Conservation (phyloP, 441 rosid genomes). For the Adansonia grandidieri region DNA sequence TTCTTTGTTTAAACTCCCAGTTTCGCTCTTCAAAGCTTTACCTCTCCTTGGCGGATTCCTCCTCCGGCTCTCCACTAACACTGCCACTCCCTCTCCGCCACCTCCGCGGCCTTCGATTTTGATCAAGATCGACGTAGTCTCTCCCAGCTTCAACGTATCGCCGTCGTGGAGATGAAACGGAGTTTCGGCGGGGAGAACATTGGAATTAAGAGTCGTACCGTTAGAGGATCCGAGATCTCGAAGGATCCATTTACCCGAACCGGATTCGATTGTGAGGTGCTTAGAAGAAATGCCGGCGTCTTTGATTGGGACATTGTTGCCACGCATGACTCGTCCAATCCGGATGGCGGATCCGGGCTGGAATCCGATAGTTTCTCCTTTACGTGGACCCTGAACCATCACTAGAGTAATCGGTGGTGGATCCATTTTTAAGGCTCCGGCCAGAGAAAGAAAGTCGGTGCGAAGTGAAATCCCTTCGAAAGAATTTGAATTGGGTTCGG, state of each 20-base stretch:
- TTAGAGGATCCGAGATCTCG: conserved; percentile 79
- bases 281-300: conserved; percentile 77
- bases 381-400: conserved; percentile 60
- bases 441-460: too few relatives aligned
- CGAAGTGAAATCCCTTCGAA: neutral
- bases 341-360: conserved; percentile 51
- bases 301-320: conserved; percentile 67
- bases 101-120: conserved; percentile 24
- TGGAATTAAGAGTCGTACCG: conserved; percentile 65
- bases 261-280: conserved; percentile 56
- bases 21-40: conserved; percentile 35
- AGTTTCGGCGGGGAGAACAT: conserved; percentile 35
- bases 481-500: neutral
- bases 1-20: conserved; percentile 29
- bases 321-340: conserved; percentile 69
- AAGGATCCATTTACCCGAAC: conserved; percentile 61
- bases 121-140: conserved; percentile 52
- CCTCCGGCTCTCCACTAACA: conserved; percentile 21
- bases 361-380: conserved; percentile 62
- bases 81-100: conserved; percentile 27
- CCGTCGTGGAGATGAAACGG: conserved; percentile 50
- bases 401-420: conserved; percentile 46
- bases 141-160: conserved; percentile 64
- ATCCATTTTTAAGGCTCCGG: conserved; percentile 36
- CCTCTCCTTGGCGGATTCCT: conserved; percentile 34